These are phyloP conservation scores for Sugiyamaella floridensis DNA, from an alignment of 805 yeast species.

Conservation along the genomic window DNA sequence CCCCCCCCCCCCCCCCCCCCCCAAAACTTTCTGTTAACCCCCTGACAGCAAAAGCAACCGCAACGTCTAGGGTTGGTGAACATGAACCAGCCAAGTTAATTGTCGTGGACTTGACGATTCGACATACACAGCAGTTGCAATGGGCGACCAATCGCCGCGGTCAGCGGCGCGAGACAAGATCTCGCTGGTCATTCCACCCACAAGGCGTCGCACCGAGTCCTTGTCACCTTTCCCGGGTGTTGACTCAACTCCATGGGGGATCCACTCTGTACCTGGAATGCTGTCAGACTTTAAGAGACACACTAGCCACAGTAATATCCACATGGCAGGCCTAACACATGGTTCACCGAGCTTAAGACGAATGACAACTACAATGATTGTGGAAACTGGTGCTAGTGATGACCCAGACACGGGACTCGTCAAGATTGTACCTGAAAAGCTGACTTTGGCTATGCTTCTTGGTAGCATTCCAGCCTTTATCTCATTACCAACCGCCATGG, in stretches of 20 bases:
- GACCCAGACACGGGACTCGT: not conserved
- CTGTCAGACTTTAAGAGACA: conserved; percentile 32
- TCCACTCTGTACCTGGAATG: conserved; percentile 31
- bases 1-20: too few species aligned
- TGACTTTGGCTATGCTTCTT: conserved; percentile 10
- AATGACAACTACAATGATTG: not conserved
- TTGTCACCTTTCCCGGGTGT: conserved; percentile 8
- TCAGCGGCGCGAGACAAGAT: not conserved
- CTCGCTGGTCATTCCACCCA: conserved; percentile 24
- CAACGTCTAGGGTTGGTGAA: not conserved
- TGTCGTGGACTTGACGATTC: not conserved
- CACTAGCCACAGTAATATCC: conserved; percentile 25
- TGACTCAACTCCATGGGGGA: conserved; percentile 28
- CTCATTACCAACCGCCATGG: conserved; percentile 27
- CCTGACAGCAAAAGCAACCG: not conserved
- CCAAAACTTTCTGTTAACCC: not conserved
- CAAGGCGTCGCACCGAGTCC: conserved; percentile 21
- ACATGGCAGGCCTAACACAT: conserved; percentile 6
- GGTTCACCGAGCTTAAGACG: not conserved
- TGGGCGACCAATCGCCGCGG: not conserved
- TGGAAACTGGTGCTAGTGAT: not conserved
- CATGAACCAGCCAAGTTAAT: not conserved
- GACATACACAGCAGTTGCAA: not conserved
- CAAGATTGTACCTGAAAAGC: not conserved
- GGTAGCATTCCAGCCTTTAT: conserved; percentile 28